phyloP scores from a whole-genome alignment of 768 basidiomycete species.

The Cystofilobasidium macerans region DNA sequence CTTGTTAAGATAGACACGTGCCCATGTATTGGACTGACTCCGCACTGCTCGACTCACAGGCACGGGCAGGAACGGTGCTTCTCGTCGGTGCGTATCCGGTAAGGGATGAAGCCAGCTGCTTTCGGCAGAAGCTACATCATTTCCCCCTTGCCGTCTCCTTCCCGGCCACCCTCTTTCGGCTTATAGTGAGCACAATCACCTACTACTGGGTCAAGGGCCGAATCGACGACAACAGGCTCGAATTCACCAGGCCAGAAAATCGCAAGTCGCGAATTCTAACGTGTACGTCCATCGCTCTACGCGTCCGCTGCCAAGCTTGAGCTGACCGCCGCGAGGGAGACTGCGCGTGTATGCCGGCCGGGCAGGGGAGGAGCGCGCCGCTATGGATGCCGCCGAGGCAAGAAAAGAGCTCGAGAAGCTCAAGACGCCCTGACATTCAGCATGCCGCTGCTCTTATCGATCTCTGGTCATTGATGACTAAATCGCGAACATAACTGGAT shows the following conservation, averaged over 20 bases:
- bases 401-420: no score
- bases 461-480: no score
- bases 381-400: no score
- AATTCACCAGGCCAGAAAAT: background rate
- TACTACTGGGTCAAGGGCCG: conserved; percentile 1
- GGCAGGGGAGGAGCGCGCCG: no score
- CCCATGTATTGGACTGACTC: background rate
- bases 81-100: conserved; percentile 6
- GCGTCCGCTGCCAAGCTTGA: background rate
- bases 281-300: background rate
- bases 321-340: no score
- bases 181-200: background rate
- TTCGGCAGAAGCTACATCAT: no score
- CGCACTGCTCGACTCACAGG: background rate
- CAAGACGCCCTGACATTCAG: no score
- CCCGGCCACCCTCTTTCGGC: background rate
- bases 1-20: no score
- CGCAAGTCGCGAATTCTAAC: background rate
- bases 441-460: no score
- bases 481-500: no score
- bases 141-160: background rate
- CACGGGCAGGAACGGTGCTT: background rate
- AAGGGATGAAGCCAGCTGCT: no score
- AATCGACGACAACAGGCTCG: background rate
- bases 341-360: no score